Evolutionary conservation across 176 grass and related monocot genomes (phyloP).

Genomic region (Eleusine coracana): DNA sequence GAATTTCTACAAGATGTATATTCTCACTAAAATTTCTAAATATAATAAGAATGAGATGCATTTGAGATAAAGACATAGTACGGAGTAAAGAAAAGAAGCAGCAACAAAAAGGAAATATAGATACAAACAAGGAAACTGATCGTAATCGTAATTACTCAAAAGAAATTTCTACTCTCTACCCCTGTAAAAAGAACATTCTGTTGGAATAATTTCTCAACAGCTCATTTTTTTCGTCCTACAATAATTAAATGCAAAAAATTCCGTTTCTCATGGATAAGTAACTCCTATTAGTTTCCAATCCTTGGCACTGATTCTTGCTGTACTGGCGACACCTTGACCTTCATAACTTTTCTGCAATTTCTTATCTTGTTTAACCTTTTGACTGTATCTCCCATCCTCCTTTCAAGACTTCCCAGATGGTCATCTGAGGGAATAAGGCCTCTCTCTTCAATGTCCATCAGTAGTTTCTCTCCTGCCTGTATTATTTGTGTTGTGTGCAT

Average conservation of each 20-base stretch:
- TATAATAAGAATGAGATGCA: too few species aligned
- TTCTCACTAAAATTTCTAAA: too few species aligned
- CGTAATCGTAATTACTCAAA: background rate
- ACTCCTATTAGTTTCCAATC: constrained; percentile 17
- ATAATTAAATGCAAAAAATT: constrained; percentile 12
- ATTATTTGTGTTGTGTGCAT: constrained; percentile 52
- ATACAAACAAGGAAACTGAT: background rate
- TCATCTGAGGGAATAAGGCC: constrained; percentile 56
- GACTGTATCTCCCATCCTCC: constrained; percentile 54
- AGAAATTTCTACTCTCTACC: background rate
- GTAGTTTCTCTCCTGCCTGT: constrained; percentile 54
- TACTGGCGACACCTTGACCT: background rate
- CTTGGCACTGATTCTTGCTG: constrained; percentile 23
- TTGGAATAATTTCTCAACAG: background rate
- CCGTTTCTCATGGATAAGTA: background rate
- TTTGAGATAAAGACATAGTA: too few species aligned
- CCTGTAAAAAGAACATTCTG: background rate
- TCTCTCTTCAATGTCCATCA: constrained; percentile 68
- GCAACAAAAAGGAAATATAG: too few species aligned
- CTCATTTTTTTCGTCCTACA: background rate
- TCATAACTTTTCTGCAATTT: constrained; percentile 47
- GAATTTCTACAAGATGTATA: too few species aligned
- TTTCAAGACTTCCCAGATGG: constrained; percentile 51
- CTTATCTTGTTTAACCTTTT: constrained; percentile 76
- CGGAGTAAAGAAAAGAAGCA: too few species aligned